Conservation (phyloP, 2,329 filamentous ascomycete genomes). For the Trichophyton equinum region DNA sequence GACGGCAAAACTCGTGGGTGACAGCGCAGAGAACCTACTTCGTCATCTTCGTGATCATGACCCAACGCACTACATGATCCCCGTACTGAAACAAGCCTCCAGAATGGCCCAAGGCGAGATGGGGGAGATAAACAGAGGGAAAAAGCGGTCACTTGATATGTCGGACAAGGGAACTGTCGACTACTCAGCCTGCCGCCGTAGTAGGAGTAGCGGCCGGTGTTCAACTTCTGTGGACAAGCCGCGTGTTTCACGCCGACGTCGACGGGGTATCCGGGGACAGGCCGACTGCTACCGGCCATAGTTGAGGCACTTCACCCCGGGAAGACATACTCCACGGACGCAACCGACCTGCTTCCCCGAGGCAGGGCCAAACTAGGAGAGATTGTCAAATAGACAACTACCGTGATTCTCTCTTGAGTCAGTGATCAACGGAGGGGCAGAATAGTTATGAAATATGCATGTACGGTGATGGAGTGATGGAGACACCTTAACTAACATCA, state of each 20-base stretch:
- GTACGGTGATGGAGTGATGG: not conserved
- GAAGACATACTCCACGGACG: not conserved
- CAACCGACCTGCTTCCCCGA: not conserved
- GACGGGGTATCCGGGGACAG: conserved; percentile 6
- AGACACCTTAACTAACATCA: not conserved
- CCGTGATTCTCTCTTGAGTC: too few species aligned
- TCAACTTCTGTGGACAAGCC: not conserved
- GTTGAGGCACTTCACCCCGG: too few species aligned
- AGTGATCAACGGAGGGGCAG: not conserved
- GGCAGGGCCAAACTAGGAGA: not conserved
- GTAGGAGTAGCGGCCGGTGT: not conserved
- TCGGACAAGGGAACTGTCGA: not conserved
- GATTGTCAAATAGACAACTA: not conserved
- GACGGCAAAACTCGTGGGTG: conserved; percentile 22
- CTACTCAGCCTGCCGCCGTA: not conserved
- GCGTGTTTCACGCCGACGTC: not conserved
- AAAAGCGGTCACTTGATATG: conserved; percentile 7
- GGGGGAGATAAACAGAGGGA: conserved; percentile 17
- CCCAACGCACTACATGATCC: conserved; percentile 19
- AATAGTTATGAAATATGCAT: not conserved
- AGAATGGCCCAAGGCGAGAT: conserved; percentile 18
- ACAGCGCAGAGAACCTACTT: conserved; percentile 33
- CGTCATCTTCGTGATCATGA: conserved; percentile 21
- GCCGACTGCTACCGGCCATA: conserved; percentile 20
- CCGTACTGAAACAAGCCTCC: conserved; percentile 25